Evolutionary conservation across 352 stramenopile genomes (phyloP), one percentile per base, ranked within the genome.

Genomic region (Phytophthora multivora): DNA sequence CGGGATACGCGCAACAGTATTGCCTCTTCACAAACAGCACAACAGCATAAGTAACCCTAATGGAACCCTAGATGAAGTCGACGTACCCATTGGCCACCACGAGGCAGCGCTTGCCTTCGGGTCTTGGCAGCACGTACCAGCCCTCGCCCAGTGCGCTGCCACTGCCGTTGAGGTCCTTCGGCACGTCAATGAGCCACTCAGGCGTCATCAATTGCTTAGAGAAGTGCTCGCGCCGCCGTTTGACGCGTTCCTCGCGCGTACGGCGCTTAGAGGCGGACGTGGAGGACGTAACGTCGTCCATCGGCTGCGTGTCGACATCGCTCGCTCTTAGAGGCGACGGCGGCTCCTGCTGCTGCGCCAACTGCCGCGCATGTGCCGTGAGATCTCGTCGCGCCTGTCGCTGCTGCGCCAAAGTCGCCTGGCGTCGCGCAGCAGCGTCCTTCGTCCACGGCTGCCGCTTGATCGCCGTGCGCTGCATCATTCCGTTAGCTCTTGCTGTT

Each of bases 71-170:
- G 26, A 2, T 41, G 7, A 4, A 28, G 40, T 19, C 21, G 38
- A 40, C 70, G 41, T 77, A 95, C 79, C 89, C 85, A 49, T 89
- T 89, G 21, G 91, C 76, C 41, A 98, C 83, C 25, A 98, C 85
- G 10, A 98, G 68, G 42, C 88, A 95, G 38, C 89, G 84, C 71
- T 96, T 96, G 48, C 92, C 92, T 50, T 98, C 92, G 2, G 92
- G 92, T n/a, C 90, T 79, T 13, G 92, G 87, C 58, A 97, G 63
- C 59, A 97, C 91, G 55, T 92, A 97, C 92, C 92, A 98, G 38
- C 89, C 91, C 9, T 80, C 80, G 26, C 88, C 89, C 2, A 86
- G 59, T 19, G 66, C 59, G 56, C 79, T 94, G 19, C 75, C 83
- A 25, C 60, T 80, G 49, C 89, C 89, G 53, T 97, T 95, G 38